Base-by-base conservation (phyloP, 805 yeast species). In the Kodamaea sagamina region DNA sequence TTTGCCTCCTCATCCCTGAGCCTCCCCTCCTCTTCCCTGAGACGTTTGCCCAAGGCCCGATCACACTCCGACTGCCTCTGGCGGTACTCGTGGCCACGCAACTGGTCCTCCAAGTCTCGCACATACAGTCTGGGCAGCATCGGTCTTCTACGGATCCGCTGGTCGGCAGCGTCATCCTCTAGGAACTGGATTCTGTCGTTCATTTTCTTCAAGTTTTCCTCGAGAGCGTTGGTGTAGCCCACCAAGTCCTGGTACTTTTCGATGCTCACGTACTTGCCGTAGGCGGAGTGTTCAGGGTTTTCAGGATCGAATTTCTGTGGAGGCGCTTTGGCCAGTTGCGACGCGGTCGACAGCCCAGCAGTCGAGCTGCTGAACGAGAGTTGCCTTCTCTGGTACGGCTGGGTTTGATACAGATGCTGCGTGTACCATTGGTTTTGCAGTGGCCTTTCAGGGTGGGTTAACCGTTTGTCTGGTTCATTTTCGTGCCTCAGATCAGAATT, bases 221-320 rank as follows among this genome's bases (percentile, higher is more conserved):
- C 68, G n/a, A 68, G 49, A 1, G 54, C 43, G 15, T 59, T 62
- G 3, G 71, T 62, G 44, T 66, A 66, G 4, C 52, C 47, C n/a
- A 63, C 62, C 34, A 68, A 53, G 35, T 67, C 68, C 29, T 63
- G 67, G 49, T 67, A 68, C 40, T 55, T 58, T 3, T 58, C 55
- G 42, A 59, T 46, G 2, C 62, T 53, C 11, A 66, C 65, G 43
- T 27, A 61, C 13, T 51, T 53, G 47, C 22, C 15, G 12, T 36
- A 12, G 12, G 15, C 13, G 10, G 24, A 22, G 6, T 13, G 24
- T 4, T 17, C 26, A 18, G 9, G 19, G 7, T 13, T 4, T 5
- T 29, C 34, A 29, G 19, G n/a, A 17, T 29, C 34, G 7, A 13
- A 29, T 8, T 29, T 19, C 10, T 12, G 32, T 15, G 15, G 15